A percentile compares a stretch with the other conserved stretches of the same genome.
Evolutionary conservation across 2,329 filamentous ascomycete species (phyloP).

Genomic region (Ophiostoma australiae): DNA sequence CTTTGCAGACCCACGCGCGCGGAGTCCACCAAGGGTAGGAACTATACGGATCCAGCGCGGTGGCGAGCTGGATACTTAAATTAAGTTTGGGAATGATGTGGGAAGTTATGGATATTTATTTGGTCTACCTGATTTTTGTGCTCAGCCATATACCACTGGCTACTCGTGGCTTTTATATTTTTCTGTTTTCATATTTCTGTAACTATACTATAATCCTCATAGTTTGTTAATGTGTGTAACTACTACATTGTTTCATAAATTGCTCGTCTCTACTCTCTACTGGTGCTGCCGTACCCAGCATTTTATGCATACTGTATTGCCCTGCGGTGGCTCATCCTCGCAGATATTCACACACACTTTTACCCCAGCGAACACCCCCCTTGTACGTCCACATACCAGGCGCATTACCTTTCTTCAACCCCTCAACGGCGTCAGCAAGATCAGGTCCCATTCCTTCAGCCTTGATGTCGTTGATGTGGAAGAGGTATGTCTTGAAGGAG

Average conservation of each 20-base stretch:
- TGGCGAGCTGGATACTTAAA: conserved; percentile 24
- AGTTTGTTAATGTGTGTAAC: not conserved
- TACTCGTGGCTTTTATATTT: not conserved
- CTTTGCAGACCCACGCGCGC: not conserved
- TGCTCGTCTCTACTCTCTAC: not conserved
- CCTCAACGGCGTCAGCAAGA: conserved; percentile 51
- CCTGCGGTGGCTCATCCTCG: conserved; percentile 27
- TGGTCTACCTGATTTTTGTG: not conserved
- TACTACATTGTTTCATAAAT: not conserved
- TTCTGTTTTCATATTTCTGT: not conserved
- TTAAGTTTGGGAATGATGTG: not conserved
- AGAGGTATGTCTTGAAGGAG: conserved; percentile 54
- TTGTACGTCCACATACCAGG: conserved; percentile 53
- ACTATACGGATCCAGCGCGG: conserved; percentile 28
- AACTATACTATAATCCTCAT: not conserved
- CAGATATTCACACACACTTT: conserved; percentile 44
- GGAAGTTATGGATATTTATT: not conserved
- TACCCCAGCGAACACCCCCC: conserved; percentile 45
- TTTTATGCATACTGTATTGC: not conserved
- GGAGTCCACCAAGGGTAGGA: conserved; percentile 16
- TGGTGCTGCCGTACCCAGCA: not conserved
- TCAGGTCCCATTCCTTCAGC: conserved; percentile 44
- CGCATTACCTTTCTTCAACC: conserved; percentile 46
- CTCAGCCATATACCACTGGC: not conserved
- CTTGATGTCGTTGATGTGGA: conserved; percentile 46